phyloP scores from a whole-genome alignment of 2,329 filamentous ascomycete species.

The Pyrenophora teres region DNA sequence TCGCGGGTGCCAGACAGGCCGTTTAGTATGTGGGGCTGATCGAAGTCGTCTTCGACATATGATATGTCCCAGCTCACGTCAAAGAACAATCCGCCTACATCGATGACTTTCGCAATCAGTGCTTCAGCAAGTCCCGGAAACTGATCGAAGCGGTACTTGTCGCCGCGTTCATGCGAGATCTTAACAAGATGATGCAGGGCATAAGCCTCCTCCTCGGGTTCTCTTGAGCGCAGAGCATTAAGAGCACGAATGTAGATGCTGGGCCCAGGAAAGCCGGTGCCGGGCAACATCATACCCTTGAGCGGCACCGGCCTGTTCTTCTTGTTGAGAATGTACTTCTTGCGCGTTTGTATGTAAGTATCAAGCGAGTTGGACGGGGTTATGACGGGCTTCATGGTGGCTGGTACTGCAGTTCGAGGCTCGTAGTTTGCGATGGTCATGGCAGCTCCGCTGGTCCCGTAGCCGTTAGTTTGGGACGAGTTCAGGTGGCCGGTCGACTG shows the following conservation, averaged over 20 bases:
- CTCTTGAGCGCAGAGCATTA: slow-evolving; percentile 77
- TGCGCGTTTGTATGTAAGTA: slow-evolving; percentile 65
- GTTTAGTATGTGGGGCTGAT: slow-evolving; percentile 61
- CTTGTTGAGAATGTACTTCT: slow-evolving; percentile 55
- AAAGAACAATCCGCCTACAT: slow-evolving; percentile 79
- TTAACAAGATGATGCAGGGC: slow-evolving; percentile 92
- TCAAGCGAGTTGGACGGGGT: slow-evolving; percentile 76
- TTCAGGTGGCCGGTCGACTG: slow-evolving; percentile 51
- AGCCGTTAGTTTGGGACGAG: slow-evolving; percentile 53
- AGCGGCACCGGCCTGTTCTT: slow-evolving; percentile 48
- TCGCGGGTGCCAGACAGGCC: slow-evolving; percentile 70
- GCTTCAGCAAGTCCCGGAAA: slow-evolving; percentile 88
- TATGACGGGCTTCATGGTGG: slow-evolving; percentile 72
- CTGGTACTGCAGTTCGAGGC: slow-evolving; percentile 64
- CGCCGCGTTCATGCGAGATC: slow-evolving; percentile 90
- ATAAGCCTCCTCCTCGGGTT: slow-evolving; percentile 85
- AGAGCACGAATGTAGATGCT: slow-evolving; percentile 92
- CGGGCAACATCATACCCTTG: slow-evolving; percentile 63
- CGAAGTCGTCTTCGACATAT: slow-evolving; percentile 62
- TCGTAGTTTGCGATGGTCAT: slow-evolving; percentile 71
- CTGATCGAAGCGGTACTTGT: slow-evolving; percentile 93
- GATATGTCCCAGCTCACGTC: slow-evolving; percentile 80
- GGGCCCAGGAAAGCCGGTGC: slow-evolving; percentile 72
- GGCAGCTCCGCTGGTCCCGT: slow-evolving; percentile 50
- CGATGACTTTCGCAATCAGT: slow-evolving; percentile 80